Conservation (phyloP, 1,284 basidiomycete genomes). For the Naganishia albida region DNA sequence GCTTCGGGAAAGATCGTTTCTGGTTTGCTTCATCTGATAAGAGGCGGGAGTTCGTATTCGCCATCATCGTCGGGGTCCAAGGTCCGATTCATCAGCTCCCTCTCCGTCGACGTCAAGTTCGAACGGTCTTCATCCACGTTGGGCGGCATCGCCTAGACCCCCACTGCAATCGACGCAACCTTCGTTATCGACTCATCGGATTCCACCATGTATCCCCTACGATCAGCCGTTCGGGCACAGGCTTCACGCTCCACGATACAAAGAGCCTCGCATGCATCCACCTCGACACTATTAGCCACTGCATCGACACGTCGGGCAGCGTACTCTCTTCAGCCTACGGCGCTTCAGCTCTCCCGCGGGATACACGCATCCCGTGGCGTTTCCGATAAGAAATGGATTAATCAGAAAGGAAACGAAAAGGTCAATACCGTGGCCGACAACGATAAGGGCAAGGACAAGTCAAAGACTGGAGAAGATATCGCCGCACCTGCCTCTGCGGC, state of each 20-base stretch:
- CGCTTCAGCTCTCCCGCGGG: not conserved
- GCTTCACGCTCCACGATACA: slow-evolving; percentile 17
- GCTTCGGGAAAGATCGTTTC: slow-evolving; percentile 11
- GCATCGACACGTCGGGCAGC: slow-evolving; percentile 9
- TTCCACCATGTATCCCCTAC: slow-evolving; percentile 24
- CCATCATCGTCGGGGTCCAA: not conserved
- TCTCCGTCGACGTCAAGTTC: not conserved
- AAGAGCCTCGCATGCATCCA: slow-evolving; percentile 8
- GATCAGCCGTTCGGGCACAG: slow-evolving; percentile 26
- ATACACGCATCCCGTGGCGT: slow-evolving; percentile 8
- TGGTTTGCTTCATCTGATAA: not conserved
- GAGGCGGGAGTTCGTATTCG: slow-evolving; percentile 1
- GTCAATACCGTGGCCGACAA: not conserved
- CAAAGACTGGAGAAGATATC: not conserved
- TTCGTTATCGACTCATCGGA: not conserved
- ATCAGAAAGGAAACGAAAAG: slow-evolving; percentile 25
- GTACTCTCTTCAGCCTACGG: not conserved
- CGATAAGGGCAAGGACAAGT: slow-evolving; percentile 20
- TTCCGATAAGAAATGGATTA: slow-evolving; percentile 32
- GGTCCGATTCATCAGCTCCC: not conserved
- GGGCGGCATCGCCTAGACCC: slow-evolving; percentile 20
- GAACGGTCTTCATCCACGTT: not conserved
- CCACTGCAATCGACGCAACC: slow-evolving; percentile 9
- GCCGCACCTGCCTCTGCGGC: not conserved
- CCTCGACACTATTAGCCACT: slow-evolving; percentile 6